Base-by-base conservation (phyloP, 805 yeast genomes). In the Barnettozyma populi region DNA sequence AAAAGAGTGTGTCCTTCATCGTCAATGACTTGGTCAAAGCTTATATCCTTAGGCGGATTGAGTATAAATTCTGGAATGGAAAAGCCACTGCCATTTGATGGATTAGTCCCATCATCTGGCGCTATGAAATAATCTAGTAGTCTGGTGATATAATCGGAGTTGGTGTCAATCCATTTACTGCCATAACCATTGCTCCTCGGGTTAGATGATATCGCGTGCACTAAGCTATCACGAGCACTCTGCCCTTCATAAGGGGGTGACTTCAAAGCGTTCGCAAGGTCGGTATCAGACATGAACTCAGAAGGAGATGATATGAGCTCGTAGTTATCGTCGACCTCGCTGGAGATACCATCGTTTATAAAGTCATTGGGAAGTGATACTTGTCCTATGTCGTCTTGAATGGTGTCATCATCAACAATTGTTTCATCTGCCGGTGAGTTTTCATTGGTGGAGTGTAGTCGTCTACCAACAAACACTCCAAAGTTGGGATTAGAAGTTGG, bases 1-100 rank as follows among this genome's bases (percentile, higher is more conserved):
- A 94, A 81, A 2, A 96, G 85, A 0, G 97, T 86, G 61, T 94
- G 95, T 1, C 96, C 95, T 61, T 94, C 97, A 49, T 87, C 90
- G 63, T 94, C 99, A 23, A 94, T 87, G 4, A 89, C 82, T 45
- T 85, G 87, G 61, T 72, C 82, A 51, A 86, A 75, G 54, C 86
- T 79, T 57, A 85, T 82, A 46, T 78, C 84, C 21, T 75, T 71
- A 2, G 86, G 82, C 0, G 88, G 84, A 54, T 79, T 73, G 35
- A 75, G 68, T 14, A 87, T 68, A 58, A 86, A 81, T 21, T 75
- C 79, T 0, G 95, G 95, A 24, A 86, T 71, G 4, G 64, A 55
- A 10, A 54, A 41, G 25, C 59, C 69, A 38, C 69, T 66, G 4
- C 68, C 50, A 32, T 27, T 39, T 4, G 46, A 7, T 14, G 36